A percentile compares a stretch with the other conserved stretches of the same genome.
Evolutionary conservation across 2,329 filamentous ascomycete species (phyloP).

Genomic region (Dactylellina drechsleri): DNA sequence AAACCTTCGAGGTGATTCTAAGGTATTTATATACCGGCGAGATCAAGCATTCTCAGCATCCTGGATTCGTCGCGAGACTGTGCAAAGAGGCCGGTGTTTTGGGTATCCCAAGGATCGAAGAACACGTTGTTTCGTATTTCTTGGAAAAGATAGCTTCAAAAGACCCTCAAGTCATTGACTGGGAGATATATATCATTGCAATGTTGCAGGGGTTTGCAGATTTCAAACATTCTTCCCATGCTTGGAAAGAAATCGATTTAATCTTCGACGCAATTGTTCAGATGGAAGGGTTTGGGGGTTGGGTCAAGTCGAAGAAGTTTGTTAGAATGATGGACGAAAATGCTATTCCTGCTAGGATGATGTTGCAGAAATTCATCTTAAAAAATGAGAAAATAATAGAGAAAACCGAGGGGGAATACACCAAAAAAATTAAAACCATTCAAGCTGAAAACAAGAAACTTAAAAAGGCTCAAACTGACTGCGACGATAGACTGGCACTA

Average conservation of each 20-base stretch:
- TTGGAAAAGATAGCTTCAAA: neutral
- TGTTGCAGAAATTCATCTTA: constrained; percentile 7
- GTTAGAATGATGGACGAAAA: constrained; percentile 25
- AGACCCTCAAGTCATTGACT: neutral
- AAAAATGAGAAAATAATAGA: neutral
- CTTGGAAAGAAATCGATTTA: neutral
- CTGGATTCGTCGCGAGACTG: constrained; percentile 19
- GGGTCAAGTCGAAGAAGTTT: constrained; percentile 1
- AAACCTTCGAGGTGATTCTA: constrained; percentile 6
- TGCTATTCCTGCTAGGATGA: constrained; percentile 14
- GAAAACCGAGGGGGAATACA: neutral
- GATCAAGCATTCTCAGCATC: constrained; percentile 5
- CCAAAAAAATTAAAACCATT: neutral
- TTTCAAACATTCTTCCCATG: neutral
- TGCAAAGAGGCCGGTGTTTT: constrained; percentile 13
- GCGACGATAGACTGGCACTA: neutral
- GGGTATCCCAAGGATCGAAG: neutral
- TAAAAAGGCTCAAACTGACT: neutral
- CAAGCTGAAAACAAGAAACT: neutral
- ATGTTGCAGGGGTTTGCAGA: constrained; percentile 1
- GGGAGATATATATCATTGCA: neutral
- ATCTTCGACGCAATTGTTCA: neutral
- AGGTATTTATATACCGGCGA: constrained; percentile 25
- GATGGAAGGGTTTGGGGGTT: constrained; percentile 6
- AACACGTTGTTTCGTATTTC: neutral